These are phyloP conservation scores for Lenzites betulinus DNA, from an alignment of 768 basidiomycete species.

Conservation along the genomic window DNA sequence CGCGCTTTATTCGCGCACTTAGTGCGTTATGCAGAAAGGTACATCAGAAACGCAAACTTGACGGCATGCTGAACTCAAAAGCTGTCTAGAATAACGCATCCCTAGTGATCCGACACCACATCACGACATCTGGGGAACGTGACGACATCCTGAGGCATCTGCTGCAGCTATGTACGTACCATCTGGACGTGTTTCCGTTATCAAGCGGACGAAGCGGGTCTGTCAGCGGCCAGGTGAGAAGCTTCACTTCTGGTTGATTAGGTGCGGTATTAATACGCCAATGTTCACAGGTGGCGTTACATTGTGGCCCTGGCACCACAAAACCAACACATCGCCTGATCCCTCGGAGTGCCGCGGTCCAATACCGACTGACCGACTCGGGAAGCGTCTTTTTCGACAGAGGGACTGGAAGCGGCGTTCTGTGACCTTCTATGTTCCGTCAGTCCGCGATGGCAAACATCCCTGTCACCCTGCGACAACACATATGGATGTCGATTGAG, in stretches of 20 bases:
- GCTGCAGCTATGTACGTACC: slow-evolving; percentile 64
- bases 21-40: slow-evolving; percentile 59
- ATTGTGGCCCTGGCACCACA: slow-evolving; percentile 49
- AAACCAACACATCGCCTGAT: slow-evolving; percentile 41
- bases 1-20: slow-evolving; percentile 62
- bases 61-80: no score
- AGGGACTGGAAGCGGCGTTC: slow-evolving; percentile 66
- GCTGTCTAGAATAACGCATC: slow-evolving; percentile 49
- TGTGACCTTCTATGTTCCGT: slow-evolving; percentile 37
- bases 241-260: neutral
- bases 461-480: neutral
- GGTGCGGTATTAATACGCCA: neutral
- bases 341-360: slow-evolving; percentile 57
- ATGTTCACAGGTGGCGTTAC: slow-evolving; percentile 56
- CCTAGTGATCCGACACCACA: slow-evolving; percentile 66
- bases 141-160: slow-evolving; percentile 63
- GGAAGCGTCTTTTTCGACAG: slow-evolving; percentile 71
- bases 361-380: slow-evolving; percentile 70
- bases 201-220: slow-evolving; percentile 75
- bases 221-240: slow-evolving; percentile 72
- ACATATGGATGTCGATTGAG: neutral
- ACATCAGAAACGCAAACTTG: neutral
- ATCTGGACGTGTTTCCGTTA: slow-evolving; percentile 71
- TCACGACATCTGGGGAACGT: slow-evolving; percentile 50
- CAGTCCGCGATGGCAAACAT: neutral